Conservation (phyloP, 345 rosid species). For the Gossypium herbaceum region DNA sequence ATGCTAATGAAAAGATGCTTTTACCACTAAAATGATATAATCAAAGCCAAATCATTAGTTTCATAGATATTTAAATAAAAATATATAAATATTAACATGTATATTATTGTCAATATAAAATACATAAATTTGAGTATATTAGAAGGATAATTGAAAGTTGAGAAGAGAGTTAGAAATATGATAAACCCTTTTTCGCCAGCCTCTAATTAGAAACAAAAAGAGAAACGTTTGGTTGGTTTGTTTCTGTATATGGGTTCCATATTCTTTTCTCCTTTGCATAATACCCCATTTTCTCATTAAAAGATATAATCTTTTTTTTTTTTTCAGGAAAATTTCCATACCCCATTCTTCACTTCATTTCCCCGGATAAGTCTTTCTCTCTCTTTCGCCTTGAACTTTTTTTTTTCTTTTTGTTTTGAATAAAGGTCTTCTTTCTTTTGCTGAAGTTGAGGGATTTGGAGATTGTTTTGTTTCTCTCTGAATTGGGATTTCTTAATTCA, state of each 20-base stretch:
- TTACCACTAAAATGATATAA: no score
- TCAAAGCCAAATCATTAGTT: no score
- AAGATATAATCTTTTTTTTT: background rate
- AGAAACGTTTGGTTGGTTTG: constrained; percentile 13
- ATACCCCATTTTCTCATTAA: constrained; percentile 9
- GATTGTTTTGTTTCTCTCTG: constrained; percentile 27
- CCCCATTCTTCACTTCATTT: constrained; percentile 13
- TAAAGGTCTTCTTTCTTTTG: background rate
- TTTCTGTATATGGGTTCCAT: constrained; percentile 9
- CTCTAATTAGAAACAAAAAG: background rate
- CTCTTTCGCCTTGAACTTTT: background rate
- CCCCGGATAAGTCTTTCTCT: constrained; percentile 25
- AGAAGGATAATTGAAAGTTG: fast-evolving
- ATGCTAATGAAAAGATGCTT: background rate
- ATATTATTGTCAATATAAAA: fast-evolving
- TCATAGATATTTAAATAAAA: no score
- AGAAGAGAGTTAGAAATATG: no score
- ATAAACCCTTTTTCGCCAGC: no score
- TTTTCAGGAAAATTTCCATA: constrained; percentile 12
- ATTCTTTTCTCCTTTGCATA: constrained; percentile 12
- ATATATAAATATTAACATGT: fast-evolving
- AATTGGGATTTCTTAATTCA: constrained; percentile 37
- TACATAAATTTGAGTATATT: fast-evolving
- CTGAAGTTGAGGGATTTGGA: constrained; percentile 1
- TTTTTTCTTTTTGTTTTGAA: background rate